Evolutionary conservation across 257 asterid species (phyloP), one percentile per base, ranked within the genome.

Genomic region (Rhazya stricta): DNA sequence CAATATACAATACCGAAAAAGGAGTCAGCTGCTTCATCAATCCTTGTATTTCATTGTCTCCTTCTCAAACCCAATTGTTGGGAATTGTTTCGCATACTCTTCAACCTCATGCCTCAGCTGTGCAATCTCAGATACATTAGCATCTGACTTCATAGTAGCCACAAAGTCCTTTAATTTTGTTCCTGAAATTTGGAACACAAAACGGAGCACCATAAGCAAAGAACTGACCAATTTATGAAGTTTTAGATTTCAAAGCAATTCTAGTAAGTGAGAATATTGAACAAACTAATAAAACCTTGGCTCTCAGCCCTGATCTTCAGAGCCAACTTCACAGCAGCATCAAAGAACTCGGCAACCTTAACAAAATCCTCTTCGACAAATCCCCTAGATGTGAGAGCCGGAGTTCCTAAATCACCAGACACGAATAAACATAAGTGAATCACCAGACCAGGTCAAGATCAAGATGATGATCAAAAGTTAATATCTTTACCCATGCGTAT

Each of bases 371-470:
- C 88, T 80, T 94, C 97, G 0, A 80, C 36, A 63, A 94, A 92
- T 74, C 97, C 98, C 79, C 97, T 88, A 43, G 97, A 94, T 54
- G 97, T 91, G 73, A 94, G 96, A 77, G 98, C 97, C 72, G 97
- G 97, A 58, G 98, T 94, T 56, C 97, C 98, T 91, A 79, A 50
- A 80, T 68, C 77, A 63, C 39, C 8, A 32, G 69, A 70, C 42
- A 72, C 61, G n/a, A 78, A 71, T 72, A 63, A 34, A 0, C 7
- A 13, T 65, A 9, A 62, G 37, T 65, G 66, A 58, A 58, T 54
- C 30, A 37, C 45, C 9, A 7, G 70, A 19, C 8, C 25, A 19
- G 21, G 61, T 45, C 53, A 76, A 77, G 23, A 37, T 12, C 15
- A 79, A 53, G 73, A 69, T 50, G 48, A 69, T 50, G 48, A 82